Percentiles rank a stretch among this genome's conserved stretches.
These are phyloP conservation scores for Spinacia oleracea DNA, from an alignment of 179 eudicot genomes.

Conservation along the genomic window DNA sequence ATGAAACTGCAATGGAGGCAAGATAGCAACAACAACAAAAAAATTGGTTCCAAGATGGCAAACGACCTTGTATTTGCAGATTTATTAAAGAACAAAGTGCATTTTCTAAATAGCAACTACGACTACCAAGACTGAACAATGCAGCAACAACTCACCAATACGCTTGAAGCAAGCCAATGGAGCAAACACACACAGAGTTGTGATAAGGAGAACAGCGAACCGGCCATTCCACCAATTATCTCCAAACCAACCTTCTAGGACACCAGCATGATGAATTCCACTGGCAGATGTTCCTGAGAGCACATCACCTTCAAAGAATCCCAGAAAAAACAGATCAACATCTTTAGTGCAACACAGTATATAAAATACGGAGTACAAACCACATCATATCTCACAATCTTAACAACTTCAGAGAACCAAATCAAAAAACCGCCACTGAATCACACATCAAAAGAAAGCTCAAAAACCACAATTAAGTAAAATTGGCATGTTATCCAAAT, in stretches of 20 bases:
- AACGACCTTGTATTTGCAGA: neutral
- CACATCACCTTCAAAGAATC: slow-evolving; percentile 62
- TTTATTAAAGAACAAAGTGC: slow-evolving; percentile 1
- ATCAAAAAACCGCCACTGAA: neutral
- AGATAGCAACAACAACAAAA: no score
- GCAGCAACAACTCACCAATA: slow-evolving; percentile 42
- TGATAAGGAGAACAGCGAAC: slow-evolving; percentile 48
- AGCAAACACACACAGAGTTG: slow-evolving; percentile 60
- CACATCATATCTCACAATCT: no score
- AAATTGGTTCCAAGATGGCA: no score
- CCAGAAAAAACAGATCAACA: slow-evolving; percentile 3
- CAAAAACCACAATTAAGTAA: neutral
- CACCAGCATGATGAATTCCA: slow-evolving; percentile 62
- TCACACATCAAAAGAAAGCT: neutral
- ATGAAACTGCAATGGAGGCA: neutral
- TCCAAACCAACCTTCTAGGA: slow-evolving; percentile 79
- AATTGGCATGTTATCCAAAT: neutral
- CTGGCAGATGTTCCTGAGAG: slow-evolving; percentile 66
- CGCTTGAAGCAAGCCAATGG: slow-evolving; percentile 72
- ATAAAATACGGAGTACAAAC: no score
- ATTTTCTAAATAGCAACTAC: neutral
- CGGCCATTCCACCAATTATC: slow-evolving; percentile 69
- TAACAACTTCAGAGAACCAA: slow-evolving; percentile 5
- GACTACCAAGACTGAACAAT: neutral
- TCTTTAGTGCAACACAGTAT: no score